phyloP scores from a whole-genome alignment of 2,329 filamentous ascomycete genomes.

The Penicillium sp. region DNA sequence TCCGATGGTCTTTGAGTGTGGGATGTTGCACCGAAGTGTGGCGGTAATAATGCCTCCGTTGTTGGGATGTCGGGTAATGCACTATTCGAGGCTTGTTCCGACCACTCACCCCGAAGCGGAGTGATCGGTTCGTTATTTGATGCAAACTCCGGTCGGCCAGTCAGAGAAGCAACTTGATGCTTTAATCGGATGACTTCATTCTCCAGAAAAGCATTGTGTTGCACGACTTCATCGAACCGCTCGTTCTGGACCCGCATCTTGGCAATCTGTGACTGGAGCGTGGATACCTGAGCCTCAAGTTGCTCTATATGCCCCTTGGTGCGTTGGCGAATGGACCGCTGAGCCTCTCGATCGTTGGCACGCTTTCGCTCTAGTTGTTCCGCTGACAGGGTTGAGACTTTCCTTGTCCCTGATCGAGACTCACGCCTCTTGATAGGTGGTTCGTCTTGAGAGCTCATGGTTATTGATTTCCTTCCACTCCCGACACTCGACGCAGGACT shows the following conservation, averaged over 20 bases:
- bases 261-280: slow-evolving; percentile 34
- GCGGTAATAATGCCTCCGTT: slow-evolving; percentile 21
- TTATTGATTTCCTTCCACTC: neutral
- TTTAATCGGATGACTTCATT: slow-evolving; percentile 54
- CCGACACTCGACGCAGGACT: neutral
- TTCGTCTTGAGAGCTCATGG: slow-evolving; percentile 25
- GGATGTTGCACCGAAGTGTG: slow-evolving; percentile 22
- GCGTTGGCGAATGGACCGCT: slow-evolving; percentile 57
- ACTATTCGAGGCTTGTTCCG: slow-evolving; percentile 18
- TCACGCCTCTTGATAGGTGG: slow-evolving; percentile 32
- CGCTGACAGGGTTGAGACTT: slow-evolving; percentile 55
- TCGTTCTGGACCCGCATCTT: slow-evolving; percentile 51
- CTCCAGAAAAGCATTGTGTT: slow-evolving; percentile 54
- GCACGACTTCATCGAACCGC: slow-evolving; percentile 51
- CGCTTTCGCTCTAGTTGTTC: slow-evolving; percentile 59
- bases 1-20: slow-evolving; percentile 20
- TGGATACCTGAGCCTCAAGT: slow-evolving; percentile 47
- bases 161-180: slow-evolving; percentile 41
- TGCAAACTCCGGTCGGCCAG: slow-evolving; percentile 21
- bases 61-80: slow-evolving; percentile 7
- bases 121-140: slow-evolving; percentile 12
- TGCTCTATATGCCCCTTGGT: slow-evolving; percentile 59
- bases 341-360: slow-evolving; percentile 60
- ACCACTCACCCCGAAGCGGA: slow-evolving; percentile 13
- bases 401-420: slow-evolving; percentile 56